These are phyloP conservation scores for Radiomyces spectabilis DNA, from an alignment of 192 early-diverging fungal genomes.

Conservation along the genomic window DNA sequence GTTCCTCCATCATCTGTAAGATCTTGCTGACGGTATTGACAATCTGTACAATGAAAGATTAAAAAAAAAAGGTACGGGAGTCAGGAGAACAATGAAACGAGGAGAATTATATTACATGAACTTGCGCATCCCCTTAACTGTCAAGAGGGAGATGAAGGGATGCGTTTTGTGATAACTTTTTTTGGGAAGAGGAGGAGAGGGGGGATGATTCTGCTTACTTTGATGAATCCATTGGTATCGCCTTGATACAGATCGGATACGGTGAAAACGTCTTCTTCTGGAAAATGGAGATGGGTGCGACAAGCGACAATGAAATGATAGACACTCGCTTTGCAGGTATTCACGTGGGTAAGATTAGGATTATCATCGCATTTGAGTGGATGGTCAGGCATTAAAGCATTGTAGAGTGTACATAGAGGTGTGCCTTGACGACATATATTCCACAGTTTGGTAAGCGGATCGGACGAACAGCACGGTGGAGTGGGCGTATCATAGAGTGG, in stretches of 20 bases:
- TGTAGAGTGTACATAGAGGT: constrained; percentile 64
- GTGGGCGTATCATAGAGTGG: constrained; percentile 28
- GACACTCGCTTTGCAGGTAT: constrained; percentile 76
- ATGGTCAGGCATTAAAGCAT: constrained; percentile 55
- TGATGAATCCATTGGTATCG: constrained; percentile 95
- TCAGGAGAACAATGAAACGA: too few relatives aligned
- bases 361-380: constrained; percentile 49
- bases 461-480: constrained; percentile 25
- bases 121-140: too few relatives aligned
- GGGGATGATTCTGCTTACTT: too few relatives aligned
- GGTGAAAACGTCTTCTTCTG: constrained; percentile 72
- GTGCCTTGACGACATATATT: constrained; percentile 62
- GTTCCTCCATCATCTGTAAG: constrained; percentile 67
- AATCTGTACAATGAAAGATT: constrained; percentile 43
- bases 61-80: too few relatives aligned
- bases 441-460: constrained; percentile 71
- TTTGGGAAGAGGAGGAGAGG: too few relatives aligned
- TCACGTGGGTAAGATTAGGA: constrained; percentile 44
- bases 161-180: too few relatives aligned
- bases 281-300: constrained; percentile 65
- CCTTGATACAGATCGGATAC: constrained; percentile 87
- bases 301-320: constrained; percentile 87
- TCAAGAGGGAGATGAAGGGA: too few relatives aligned
- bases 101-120: too few relatives aligned
- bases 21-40: constrained; percentile 78